phyloP scores from a whole-genome alignment of 2,329 filamentous ascomycete genomes.

The Fusarium compactum region DNA sequence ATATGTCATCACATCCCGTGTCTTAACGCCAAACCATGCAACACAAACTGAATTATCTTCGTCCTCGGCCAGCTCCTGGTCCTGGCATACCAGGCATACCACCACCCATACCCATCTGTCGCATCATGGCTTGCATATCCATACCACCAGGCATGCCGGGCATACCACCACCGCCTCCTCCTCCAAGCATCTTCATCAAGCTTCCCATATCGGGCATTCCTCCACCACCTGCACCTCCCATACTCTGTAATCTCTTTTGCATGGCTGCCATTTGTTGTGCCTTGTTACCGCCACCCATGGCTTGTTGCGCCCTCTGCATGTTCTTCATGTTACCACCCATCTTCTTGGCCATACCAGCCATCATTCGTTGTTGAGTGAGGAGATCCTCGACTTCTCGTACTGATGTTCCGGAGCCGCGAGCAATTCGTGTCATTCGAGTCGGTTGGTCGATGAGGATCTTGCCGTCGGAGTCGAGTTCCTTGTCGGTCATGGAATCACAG shows the following conservation, averaged over 20 bases:
- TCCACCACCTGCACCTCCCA: slow-evolving; percentile 80
- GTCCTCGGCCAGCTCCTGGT: slow-evolving; percentile 48
- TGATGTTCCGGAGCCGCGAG: slow-evolving; percentile 87
- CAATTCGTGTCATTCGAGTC: slow-evolving; percentile 90
- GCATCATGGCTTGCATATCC: slow-evolving; percentile 86
- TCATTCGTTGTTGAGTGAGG: slow-evolving; percentile 98
- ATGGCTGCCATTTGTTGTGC: slow-evolving; percentile 94
- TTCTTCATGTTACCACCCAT: slow-evolving; percentile 98
- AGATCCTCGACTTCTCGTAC: slow-evolving; percentile 96
- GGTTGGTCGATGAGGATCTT: slow-evolving; percentile 95
- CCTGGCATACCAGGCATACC: slow-evolving; percentile 52
- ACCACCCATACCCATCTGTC: slow-evolving; percentile 74
- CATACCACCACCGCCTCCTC: slow-evolving; percentile 54
- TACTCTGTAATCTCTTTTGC: slow-evolving; percentile 94
- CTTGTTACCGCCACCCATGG: slow-evolving; percentile 91
- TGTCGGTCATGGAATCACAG: slow-evolving; percentile 97
- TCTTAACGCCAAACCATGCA: slow-evolving; percentile 19
- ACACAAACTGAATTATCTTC: slow-evolving; percentile 47
- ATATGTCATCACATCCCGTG: slow-evolving; percentile 14
- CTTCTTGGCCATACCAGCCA: slow-evolving; percentile 99
- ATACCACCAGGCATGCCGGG: slow-evolving; percentile 76
- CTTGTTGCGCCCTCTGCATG: slow-evolving; percentile 92
- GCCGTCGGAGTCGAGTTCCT: slow-evolving; percentile 94
- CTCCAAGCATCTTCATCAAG: slow-evolving; percentile 91
- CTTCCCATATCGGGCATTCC: slow-evolving; percentile 85